Conservation (phyloP, 2,329 filamentous ascomycete genomes). For the Trichoderma koningiopsis region DNA sequence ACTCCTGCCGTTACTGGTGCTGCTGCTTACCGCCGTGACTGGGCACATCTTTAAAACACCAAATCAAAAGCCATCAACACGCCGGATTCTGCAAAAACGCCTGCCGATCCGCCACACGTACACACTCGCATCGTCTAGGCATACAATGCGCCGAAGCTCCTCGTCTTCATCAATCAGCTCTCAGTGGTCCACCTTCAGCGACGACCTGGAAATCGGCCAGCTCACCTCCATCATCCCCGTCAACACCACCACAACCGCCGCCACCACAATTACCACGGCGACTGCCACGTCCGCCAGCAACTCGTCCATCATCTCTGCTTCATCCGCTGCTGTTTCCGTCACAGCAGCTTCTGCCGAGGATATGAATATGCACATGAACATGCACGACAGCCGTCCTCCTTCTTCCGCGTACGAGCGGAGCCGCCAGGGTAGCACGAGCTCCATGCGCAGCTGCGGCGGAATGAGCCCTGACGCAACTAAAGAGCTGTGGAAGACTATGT, state of each 20-base stretch:
- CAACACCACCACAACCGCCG: slow-evolving; percentile 6
- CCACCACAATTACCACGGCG: slow-evolving; percentile 10
- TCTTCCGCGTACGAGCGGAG: slow-evolving; percentile 25
- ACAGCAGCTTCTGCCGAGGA: neutral
- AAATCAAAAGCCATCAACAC: neutral
- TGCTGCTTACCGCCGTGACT: neutral
- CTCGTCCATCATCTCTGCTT: neutral
- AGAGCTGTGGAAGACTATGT: slow-evolving; percentile 52
- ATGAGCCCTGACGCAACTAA: slow-evolving; percentile 44
- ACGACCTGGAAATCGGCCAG: slow-evolving; percentile 20
- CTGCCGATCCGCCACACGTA: neutral
- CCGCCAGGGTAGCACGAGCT: slow-evolving; percentile 36
- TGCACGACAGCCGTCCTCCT: slow-evolving; percentile 15
- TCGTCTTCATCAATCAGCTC: slow-evolving; percentile 30
- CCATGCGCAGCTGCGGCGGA: slow-evolving; percentile 37
- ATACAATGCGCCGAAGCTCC: slow-evolving; percentile 22
- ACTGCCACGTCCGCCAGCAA: slow-evolving; percentile 6
- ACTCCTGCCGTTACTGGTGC: neutral
- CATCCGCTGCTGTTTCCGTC: slow-evolving; percentile 1
- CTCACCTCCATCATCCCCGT: slow-evolving; percentile 1
- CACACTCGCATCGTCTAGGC: neutral
- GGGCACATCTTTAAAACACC: neutral
- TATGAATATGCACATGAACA: neutral
- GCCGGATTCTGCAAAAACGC: neutral
- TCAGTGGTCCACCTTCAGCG: slow-evolving; percentile 28